Evolutionary conservation across 192 early-diverging fungal genomes (phyloP).

Genomic region (Linnemannia exigua): DNA sequence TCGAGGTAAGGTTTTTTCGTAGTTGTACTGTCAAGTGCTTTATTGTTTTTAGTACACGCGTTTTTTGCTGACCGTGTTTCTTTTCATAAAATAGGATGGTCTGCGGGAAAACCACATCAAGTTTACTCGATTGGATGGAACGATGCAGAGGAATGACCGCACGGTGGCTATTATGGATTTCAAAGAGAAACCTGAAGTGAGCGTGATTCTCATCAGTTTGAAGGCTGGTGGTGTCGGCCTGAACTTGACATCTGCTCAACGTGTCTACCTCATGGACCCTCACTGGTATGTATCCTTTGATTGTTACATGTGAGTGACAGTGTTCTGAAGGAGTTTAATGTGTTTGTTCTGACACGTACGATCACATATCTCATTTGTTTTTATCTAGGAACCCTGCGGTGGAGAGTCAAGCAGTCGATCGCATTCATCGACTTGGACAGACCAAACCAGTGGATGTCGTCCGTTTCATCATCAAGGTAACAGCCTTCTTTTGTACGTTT

Average conservation of each 20-base stretch:
- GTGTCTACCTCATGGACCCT: constrained; percentile 80
- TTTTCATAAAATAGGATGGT: constrained; percentile 45
- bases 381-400: constrained; percentile 76
- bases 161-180: constrained; percentile 70
- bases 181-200: constrained; percentile 63
- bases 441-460: constrained; percentile 71
- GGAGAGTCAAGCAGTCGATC: constrained; percentile 87
- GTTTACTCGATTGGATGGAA: constrained; percentile 86
- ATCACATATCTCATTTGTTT: not conserved
- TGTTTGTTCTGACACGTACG: not conserved
- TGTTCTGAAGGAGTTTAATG: not conserved
- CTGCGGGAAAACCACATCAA: constrained; percentile 68
- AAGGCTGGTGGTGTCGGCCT: constrained; percentile 86
- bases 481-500: not conserved
- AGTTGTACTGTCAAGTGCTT: not conserved
- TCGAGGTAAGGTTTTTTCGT: constrained; percentile 62
- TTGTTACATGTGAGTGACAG: not conserved
- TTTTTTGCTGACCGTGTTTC: not conserved
- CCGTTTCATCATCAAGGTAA: constrained; percentile 73
- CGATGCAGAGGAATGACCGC: constrained; percentile 73
- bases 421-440: constrained; percentile 87
- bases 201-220: constrained; percentile 78
- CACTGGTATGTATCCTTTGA: constrained; percentile 27
- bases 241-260: constrained; percentile 79
- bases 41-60: not conserved